These are phyloP conservation scores for Suillus spraguei DNA, from an alignment of 768 basidiomycete species.

Conservation along the genomic window DNA sequence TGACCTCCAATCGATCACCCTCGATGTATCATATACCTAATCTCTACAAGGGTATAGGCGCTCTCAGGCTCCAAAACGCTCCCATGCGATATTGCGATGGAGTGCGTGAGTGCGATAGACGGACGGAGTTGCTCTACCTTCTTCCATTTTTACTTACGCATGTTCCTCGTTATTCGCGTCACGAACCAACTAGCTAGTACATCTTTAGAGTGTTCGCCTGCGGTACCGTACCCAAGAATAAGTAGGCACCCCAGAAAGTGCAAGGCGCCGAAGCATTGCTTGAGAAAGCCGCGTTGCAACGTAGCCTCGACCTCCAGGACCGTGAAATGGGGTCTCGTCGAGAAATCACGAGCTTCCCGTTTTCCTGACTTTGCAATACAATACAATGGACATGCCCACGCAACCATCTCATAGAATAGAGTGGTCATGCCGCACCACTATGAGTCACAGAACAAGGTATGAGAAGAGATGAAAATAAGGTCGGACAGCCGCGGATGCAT, in stretches of 20 bases:
- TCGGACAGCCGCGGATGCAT: conserved; percentile 19
- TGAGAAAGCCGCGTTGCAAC: conserved; percentile 4
- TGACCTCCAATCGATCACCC: conserved; percentile 12
- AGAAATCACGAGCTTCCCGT: background rate
- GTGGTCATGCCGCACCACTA: background rate
- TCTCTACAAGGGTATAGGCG: conserved; percentile 11
- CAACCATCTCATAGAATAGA: background rate
- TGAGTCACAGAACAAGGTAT: background rate
- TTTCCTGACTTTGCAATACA: background rate
- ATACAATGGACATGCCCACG: background rate
- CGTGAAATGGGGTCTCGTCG: conserved; percentile 3
- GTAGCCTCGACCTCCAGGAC: background rate
- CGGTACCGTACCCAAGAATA: conserved; percentile 23
- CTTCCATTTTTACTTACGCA: conserved; percentile 6
- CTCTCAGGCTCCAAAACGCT: conserved; percentile 26
- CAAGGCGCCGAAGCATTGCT: conserved; percentile 3
- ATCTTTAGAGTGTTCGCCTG: conserved; percentile 18
- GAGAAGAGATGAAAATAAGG: conserved; percentile 7
- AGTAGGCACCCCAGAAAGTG: conserved; percentile 10
- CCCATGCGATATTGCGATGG: conserved; percentile 23
- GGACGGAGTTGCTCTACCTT: background rate
- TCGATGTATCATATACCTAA: conserved; percentile 7
- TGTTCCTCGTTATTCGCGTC: conserved; percentile 3
- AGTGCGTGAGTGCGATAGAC: conserved; percentile 21
- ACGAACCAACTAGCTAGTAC: conserved; percentile 9